Evolutionary conservation across 805 yeast genomes (phyloP).

Genomic region (Sugiyamaella marilandica): DNA sequence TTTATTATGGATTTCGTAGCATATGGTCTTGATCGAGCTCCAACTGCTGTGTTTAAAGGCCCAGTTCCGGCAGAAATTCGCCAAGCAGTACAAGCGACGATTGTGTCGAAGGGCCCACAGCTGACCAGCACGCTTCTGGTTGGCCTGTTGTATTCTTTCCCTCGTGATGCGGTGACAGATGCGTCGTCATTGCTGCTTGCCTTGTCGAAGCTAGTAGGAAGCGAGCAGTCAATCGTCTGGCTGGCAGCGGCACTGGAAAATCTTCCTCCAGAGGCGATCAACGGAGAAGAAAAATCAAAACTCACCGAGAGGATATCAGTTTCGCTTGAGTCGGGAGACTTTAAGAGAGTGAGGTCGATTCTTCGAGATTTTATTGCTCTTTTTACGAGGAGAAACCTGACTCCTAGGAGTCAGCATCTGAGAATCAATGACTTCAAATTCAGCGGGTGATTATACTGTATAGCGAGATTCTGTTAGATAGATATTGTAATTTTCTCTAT

Average conservation of each 20-base stretch:
- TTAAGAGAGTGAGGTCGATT: conserved; percentile 64
- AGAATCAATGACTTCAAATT: conserved; percentile 3
- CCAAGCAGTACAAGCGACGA: conserved; percentile 42
- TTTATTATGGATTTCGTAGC: conserved; percentile 75
- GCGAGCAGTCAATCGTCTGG: conserved; percentile 55
- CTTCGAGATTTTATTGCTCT: conserved; percentile 75
- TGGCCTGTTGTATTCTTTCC: conserved; percentile 70
- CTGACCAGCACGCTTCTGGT: conserved; percentile 50
- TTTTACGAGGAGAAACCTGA: conserved; percentile 74
- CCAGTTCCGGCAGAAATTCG: conserved; percentile 54
- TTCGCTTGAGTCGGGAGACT: conserved; percentile 52
- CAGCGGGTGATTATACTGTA: background rate
- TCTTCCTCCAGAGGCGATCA: conserved; percentile 61
- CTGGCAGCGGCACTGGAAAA: conserved; percentile 48
- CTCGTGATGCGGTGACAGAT: conserved; percentile 63
- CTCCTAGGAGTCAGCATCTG: conserved; percentile 32
- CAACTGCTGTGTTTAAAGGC: conserved; percentile 54
- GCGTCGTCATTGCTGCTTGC: conserved; percentile 70
- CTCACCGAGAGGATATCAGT: conserved; percentile 37
- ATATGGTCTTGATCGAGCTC: conserved; percentile 81
- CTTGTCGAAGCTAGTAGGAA: conserved; percentile 43
- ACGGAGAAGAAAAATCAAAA: conserved; percentile 62
- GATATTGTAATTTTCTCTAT: conserved; percentile 6
- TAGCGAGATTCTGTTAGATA: too few relatives aligned
- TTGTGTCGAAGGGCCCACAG: conserved; percentile 49